Evolutionary conservation across 345 rosid species (phyloP).

Genomic region (Citrus australasica): DNA sequence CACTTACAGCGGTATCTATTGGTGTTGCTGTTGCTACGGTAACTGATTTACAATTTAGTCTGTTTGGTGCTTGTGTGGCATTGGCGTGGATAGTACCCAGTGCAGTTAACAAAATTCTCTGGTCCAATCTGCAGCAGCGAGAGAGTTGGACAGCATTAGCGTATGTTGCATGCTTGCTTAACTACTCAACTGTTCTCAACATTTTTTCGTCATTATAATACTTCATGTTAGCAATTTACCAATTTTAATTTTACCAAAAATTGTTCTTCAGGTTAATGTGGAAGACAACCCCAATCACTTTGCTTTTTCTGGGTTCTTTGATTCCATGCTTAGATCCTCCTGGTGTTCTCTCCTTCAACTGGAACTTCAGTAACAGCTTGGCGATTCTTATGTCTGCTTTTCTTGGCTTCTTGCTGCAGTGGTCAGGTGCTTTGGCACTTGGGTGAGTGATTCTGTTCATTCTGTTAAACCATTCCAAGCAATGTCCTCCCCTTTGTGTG

Average conservation of each 20-base stretch:
- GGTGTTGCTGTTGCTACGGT: constrained; percentile 97
- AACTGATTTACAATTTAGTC: constrained; percentile 81
- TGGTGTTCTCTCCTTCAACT: constrained; percentile 67
- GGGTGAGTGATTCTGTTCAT: constrained; percentile 54
- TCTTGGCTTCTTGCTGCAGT: constrained; percentile 95
- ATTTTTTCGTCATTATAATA: not conserved
- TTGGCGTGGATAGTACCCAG: constrained; percentile 95
- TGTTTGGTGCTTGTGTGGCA: constrained; percentile 89
- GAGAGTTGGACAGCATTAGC: constrained; percentile 94
- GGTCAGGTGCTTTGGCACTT: constrained; percentile 97
- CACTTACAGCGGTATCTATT: constrained; percentile 71
- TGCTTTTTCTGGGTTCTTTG: constrained; percentile 73
- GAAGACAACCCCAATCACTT: constrained; percentile 93
- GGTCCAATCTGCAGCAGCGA: constrained; percentile 88
- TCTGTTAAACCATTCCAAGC: not conserved
- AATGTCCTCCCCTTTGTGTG: not conserved
- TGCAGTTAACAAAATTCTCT: constrained; percentile 87
- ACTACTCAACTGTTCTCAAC: not conserved
- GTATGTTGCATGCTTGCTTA: constrained; percentile 43
- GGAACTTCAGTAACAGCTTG: constrained; percentile 57
- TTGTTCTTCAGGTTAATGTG: constrained; percentile 78
- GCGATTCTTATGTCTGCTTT: constrained; percentile 72
- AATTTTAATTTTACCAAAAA: not conserved
- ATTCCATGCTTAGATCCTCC: constrained; percentile 93
- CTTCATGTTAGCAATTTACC: not conserved